Conservation (phyloP, 805 yeast species). For the baker's yeast (Saccharomyces cerevisiae) region DNA sequence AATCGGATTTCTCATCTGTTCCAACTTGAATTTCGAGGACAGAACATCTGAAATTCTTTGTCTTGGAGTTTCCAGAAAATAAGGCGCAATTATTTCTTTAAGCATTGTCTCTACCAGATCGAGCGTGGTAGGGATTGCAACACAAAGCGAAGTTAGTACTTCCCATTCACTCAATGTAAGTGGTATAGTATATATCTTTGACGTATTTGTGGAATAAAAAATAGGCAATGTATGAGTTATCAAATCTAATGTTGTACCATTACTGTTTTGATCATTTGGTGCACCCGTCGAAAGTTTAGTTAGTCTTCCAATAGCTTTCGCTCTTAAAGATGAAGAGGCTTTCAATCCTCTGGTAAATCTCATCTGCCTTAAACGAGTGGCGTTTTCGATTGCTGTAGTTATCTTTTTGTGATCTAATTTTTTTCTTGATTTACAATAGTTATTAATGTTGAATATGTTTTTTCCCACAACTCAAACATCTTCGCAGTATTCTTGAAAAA, state of each 20-base stretch:
- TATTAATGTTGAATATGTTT: background rate
- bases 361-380: constrained; percentile 5
- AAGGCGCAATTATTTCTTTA: constrained; percentile 36
- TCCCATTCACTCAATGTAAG: constrained; percentile 48
- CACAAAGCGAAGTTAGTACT: constrained; percentile 43
- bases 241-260: constrained; percentile 8
- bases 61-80: constrained; percentile 43
- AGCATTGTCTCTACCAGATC: constrained; percentile 35
- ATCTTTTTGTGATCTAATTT: background rate
- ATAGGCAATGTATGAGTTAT: constrained; percentile 24
- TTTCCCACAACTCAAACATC: background rate
- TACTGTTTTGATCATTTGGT: background rate
- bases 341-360: constrained; percentile 6
- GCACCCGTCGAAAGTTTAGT: constrained; percentile 11
- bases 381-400: background rate
- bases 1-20: constrained; percentile 33
- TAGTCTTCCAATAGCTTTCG: constrained; percentile 20
- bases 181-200: constrained; percentile 32
- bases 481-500: background rate
- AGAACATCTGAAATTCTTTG: constrained; percentile 39
- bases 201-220: constrained; percentile 18
- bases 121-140: constrained; percentile 28
- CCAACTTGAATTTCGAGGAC: constrained; percentile 28
- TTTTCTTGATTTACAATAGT: background rate
- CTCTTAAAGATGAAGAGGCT: constrained; percentile 13